Evolutionary conservation across 768 basidiomycete species (phyloP), one percentile per base, ranked within the genome.

Genomic region (Hysterangium stoloniferum): DNA sequence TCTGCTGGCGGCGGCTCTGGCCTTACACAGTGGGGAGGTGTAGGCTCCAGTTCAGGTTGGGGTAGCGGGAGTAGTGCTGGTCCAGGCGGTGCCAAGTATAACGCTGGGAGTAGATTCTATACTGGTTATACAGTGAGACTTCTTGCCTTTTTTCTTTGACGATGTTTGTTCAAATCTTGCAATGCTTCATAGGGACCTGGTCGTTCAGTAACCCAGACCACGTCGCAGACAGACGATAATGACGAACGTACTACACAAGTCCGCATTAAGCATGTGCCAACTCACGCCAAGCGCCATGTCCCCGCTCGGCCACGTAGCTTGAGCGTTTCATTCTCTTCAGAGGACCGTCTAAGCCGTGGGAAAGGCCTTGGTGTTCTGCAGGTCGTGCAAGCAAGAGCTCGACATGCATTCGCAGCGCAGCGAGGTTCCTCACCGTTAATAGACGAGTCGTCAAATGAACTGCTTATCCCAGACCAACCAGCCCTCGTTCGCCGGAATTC

Each of bases 141-240:
- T 52, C 4, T 32, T 54, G 34, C 13, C 57, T 53, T 37, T 32
- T 20, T 38, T 31, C 44, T 38, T 28, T 28, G 11, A 12, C 25
- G 41, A 13, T 7, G 12, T 45, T 52, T 56, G 43, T 36, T 11
- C 27, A 20, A 25, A 25, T 27, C n/a, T 3, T 13, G 7, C 2
- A 32, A 47, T 5, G 41, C 41, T 45, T 22, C 44, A 17, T 61
- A 87, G 86, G 78, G 77, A 29, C 75, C 81, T 1, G 82, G 80
- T 8, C 78, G 88, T 42, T 74, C 84, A 44, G 74, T 86, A 17
- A 82, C 84, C 1, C 86, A 88, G 45, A 85, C 81, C 9, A 84
- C 82, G 56, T 69, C 78, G 1, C 71, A 78, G 57, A 63, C 68
- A 34, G 84, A 89, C 52, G 86, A 87, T 20, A 63, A 59, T 19